phyloP scores from a whole-genome alignment of 176 grass and related monocot species.

The barley (Hordeum vulgare) region DNA sequence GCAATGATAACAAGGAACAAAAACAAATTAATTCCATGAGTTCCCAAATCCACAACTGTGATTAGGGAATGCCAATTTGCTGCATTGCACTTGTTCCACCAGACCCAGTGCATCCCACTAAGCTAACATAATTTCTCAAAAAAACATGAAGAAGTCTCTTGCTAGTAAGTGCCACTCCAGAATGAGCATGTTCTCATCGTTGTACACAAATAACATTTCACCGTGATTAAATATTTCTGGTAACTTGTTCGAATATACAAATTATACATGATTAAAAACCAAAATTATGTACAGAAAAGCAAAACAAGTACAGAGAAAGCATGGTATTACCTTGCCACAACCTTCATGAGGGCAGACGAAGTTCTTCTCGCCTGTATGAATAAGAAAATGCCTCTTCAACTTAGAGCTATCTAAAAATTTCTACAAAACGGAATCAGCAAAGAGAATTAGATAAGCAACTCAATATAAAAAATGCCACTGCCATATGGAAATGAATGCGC shows the following conservation, averaged over 20 bases:
- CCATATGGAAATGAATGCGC: not conserved
- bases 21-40: constrained; percentile 1
- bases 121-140: not conserved
- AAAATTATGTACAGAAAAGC: not conserved
- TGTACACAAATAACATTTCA: not conserved
- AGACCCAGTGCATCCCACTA: not conserved
- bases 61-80: not conserved
- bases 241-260: not conserved
- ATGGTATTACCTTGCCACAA: constrained; percentile 74
- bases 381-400: constrained; percentile 92
- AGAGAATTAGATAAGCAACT: constrained; percentile 21
- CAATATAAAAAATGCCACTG: not conserved
- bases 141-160: not conserved
- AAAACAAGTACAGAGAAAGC: not conserved
- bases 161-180: not conserved
- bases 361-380: constrained; percentile 90
- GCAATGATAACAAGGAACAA: constrained; percentile 26
- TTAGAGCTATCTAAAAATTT: constrained; percentile 98
- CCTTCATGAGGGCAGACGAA: constrained; percentile 84
- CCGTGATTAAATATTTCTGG: not conserved
- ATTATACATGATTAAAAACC: not conserved
- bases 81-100: not conserved
- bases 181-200: not conserved
- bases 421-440: constrained; percentile 36
- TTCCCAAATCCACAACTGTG: not conserved